Base-by-base conservation (phyloP, 148 eudicot species). In the Bassia scoparia region DNA sequence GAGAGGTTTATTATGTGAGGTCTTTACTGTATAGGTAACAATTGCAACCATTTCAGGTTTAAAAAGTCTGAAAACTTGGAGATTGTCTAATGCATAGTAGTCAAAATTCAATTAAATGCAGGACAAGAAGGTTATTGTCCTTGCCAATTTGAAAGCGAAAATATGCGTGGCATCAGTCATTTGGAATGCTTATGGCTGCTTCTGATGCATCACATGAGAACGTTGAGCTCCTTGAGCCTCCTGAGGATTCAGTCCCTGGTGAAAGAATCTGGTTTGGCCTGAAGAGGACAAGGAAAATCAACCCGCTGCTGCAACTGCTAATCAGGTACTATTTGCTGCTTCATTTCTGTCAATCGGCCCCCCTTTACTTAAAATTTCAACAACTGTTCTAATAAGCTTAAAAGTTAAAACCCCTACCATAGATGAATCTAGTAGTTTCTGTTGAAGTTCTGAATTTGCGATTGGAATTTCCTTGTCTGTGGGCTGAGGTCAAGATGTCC, bases 121-220 rank as follows among this genome's bases (percentile, higher is more conserved):
- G 96, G 90, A 85, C 72, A 83, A 65, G 77, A 75, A 77, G 83
- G 97, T 95, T 16, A 73, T 91, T 48, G 98, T 95, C 35, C 89
- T 95, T 71, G 96, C 96, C 63, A 95, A 95, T 84, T 87, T 95
- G 37, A 95, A 95, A 82, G 91, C 98, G 13, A 88, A 82, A 95
- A 95, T 76, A 95, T 95, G 98, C 90, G 97, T 55, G 97, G 97
- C 54, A 78, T 95, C 73, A 91, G 81, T 95, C 98, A 14, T 75
- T 29, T 55, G 98, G 98, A 72, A 95, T 95, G 98, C 93, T 94
- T 76, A 88, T 95, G 96, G 98, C 98, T 76, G 98, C 98, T 79
- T 95, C 98, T 63, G 96, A 89, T 89, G 96, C 90, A 4, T 69
- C 89, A 27, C 98, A 91, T 80, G 97, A 95, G 81, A 91, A 91